A percentile compares a stretch with the other conserved stretches of the same genome.
phyloP scores from a whole-genome alignment of 225 moss, liverwort and hornwort species.

The Pseudoscleropodium purum region DNA sequence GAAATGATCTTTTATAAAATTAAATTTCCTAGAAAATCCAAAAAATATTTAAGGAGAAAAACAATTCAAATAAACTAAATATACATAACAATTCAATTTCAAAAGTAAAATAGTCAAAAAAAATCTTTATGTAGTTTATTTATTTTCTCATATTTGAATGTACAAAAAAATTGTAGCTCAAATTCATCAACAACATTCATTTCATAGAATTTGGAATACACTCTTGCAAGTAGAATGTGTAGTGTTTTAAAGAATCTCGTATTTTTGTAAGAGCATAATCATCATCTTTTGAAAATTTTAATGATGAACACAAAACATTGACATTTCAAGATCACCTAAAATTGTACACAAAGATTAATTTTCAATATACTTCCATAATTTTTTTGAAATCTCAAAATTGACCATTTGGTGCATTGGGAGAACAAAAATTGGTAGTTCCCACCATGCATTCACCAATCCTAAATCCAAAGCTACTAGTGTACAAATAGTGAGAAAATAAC shows the following conservation, averaged over 20 bases:
- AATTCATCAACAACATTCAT: background rate
- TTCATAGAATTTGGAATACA: background rate
- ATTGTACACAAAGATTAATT: background rate
- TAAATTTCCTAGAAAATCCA: background rate
- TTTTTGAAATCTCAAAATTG: background rate
- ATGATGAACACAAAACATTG: background rate
- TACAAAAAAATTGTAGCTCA: background rate
- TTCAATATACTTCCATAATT: background rate
- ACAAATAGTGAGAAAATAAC: background rate
- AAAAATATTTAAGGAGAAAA: background rate
- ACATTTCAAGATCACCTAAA: background rate
- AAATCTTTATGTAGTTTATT: background rate
- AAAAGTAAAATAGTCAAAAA: background rate
- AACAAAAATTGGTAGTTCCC: background rate
- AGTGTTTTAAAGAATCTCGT: background rate
- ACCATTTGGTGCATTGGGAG: fast-evolving
- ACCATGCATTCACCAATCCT: fast-evolving
- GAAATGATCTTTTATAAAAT: background rate
- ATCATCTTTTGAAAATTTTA: background rate
- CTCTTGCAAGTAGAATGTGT: background rate
- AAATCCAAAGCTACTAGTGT: background rate
- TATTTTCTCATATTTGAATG: background rate
- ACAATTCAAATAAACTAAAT: background rate
- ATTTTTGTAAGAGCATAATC: background rate
- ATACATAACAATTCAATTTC: background rate